Evolutionary conservation across 106 monocot genomes (phyloP).

Genomic region (Dioscorea alata): DNA sequence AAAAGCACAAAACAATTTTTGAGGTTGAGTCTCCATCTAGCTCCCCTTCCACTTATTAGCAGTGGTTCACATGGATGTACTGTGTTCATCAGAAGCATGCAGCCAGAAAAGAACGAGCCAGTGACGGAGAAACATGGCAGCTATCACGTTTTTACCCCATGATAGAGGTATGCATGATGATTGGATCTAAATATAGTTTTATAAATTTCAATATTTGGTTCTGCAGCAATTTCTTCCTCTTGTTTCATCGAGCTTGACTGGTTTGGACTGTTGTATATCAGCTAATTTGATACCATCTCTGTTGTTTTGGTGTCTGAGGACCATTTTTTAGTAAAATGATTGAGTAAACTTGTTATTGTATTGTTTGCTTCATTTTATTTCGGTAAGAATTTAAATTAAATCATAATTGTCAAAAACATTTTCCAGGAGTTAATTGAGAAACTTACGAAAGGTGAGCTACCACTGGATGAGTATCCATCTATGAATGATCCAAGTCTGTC

Average conservation of each 20-base stretch:
- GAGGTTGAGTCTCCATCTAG: not conserved
- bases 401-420: no score
- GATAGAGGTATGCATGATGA: constrained; percentile 55
- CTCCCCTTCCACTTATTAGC: not conserved
- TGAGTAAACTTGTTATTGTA: no score
- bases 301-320: no score
- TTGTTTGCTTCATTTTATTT: no score
- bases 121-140: constrained; percentile 73
- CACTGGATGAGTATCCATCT: constrained; percentile 75
- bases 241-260: no score
- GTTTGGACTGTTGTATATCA: no score
- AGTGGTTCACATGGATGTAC: not conserved
- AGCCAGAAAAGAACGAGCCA: constrained; percentile 64
- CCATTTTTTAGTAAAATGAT: no score
- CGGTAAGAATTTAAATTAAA: no score
- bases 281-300: no score
- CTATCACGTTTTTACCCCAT: constrained; percentile 89
- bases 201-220: no score
- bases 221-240: no score
- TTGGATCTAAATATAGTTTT: no score
- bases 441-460: constrained; percentile 74
- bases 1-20: not conserved
- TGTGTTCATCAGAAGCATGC: constrained; percentile 67
- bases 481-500: constrained; percentile 87
- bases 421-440: constrained; percentile 88